Evolutionary conservation across 495 filamentous ascomycete species (phyloP).

Genomic region (Penicillium coffeae): DNA sequence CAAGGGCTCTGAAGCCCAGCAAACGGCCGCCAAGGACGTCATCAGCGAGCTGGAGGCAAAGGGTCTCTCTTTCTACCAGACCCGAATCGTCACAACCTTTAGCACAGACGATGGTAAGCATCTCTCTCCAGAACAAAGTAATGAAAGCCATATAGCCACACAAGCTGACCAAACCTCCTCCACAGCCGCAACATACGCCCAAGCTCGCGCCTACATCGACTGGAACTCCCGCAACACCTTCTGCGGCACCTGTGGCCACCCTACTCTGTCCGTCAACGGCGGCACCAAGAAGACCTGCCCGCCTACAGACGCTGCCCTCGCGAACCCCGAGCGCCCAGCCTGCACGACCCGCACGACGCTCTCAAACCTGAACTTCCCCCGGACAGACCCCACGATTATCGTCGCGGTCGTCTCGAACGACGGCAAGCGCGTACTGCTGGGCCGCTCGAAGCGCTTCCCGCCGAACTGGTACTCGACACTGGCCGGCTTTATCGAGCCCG

Average conservation of each 20-base stretch:
- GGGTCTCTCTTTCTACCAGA: constrained; percentile 57
- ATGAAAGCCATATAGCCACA: neutral
- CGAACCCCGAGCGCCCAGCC: constrained; percentile 49
- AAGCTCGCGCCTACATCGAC: constrained; percentile 82
- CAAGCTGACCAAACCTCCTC: neutral
- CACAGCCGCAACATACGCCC: constrained; percentile 92
- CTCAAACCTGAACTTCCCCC: constrained; percentile 85
- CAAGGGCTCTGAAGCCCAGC: constrained; percentile 51
- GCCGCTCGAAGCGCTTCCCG: constrained; percentile 80
- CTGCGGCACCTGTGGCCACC: constrained; percentile 82
- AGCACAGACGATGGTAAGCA: constrained; percentile 58
- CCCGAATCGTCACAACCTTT: constrained; percentile 55
- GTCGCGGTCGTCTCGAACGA: constrained; percentile 82
- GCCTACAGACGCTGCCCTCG: constrained; percentile 59
- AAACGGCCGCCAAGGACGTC: constrained; percentile 38
- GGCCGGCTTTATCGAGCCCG: constrained; percentile 93
- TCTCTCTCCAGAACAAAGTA: neutral
- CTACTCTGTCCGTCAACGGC: constrained; percentile 79
- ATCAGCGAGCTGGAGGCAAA: constrained; percentile 55
- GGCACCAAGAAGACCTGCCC: constrained; percentile 91
- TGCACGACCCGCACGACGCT: constrained; percentile 66
- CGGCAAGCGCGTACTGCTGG: constrained; percentile 72
- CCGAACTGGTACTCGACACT: constrained; percentile 82
- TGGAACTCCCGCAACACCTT: constrained; percentile 94
- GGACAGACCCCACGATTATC: constrained; percentile 94